Percentiles rank a stretch among this genome's conserved stretches.
Conservation (phyloP, 495 filamentous ascomycete species). For the Choiromyces venosus region DNA sequence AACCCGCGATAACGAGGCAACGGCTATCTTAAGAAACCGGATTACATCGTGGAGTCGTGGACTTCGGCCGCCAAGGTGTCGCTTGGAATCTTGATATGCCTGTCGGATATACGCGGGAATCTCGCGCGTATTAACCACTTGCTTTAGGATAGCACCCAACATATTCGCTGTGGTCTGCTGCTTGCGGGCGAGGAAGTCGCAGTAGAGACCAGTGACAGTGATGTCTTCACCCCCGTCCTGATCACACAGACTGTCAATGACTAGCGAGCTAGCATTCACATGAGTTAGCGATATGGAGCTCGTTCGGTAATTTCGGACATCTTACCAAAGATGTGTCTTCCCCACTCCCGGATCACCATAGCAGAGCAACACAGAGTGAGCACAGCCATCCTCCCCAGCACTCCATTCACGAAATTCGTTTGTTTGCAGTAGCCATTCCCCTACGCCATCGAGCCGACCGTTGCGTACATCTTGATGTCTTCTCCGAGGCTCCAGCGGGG, state of each 20-base stretch:
- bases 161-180: background rate
- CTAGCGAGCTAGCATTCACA: background rate
- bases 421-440: background rate
- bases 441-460: background rate
- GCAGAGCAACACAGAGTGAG: background rate
- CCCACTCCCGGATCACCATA: background rate
- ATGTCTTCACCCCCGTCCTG: background rate
- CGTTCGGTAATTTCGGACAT: background rate
- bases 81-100: background rate
- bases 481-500: background rate
- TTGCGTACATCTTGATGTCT: background rate
- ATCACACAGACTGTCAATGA: background rate
- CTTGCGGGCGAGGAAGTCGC: background rate
- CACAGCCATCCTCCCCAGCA: background rate
- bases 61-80: background rate
- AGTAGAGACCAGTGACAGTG: background rate
- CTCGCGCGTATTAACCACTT: background rate
- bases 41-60: background rate
- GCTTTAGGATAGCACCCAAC: background rate
- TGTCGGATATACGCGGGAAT: background rate
- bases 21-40: background rate
- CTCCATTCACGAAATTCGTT: background rate
- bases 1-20: background rate
- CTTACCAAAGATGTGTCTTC: background rate
- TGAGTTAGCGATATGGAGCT: background rate